Evolutionary conservation across 805 yeast species (phyloP).

Genomic region (Candida berthetii): DNA sequence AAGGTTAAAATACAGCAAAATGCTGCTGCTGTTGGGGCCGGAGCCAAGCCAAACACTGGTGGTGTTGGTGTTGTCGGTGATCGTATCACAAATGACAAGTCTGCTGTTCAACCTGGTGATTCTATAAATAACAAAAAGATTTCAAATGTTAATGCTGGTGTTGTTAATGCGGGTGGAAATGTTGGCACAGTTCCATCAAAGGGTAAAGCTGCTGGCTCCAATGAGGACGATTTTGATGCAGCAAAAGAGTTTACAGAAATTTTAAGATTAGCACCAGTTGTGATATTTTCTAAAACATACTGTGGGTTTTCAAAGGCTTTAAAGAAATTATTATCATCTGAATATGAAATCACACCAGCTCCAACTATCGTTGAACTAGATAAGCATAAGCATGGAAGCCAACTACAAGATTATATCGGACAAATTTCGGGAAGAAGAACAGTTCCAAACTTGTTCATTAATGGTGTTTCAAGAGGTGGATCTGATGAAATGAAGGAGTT

Average conservation of each 20-base stretch:
- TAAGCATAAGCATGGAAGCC: slow-evolving; percentile 67
- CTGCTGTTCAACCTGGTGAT: not conserved
- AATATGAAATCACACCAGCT: slow-evolving; percentile 66
- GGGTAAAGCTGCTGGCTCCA: slow-evolving; percentile 1
- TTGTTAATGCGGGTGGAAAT: not conserved
- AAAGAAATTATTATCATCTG: slow-evolving; percentile 56
- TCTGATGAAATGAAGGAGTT: slow-evolving; percentile 69
- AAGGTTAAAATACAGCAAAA: slow-evolving; percentile 3
- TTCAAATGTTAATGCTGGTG: not conserved
- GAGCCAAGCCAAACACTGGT: slow-evolving; percentile 11
- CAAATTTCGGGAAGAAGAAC: slow-evolving; percentile 71
- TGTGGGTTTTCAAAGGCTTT: slow-evolving; percentile 77
- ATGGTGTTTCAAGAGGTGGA: slow-evolving; percentile 79
- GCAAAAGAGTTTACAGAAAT: slow-evolving; percentile 51
- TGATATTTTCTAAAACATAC: slow-evolving; percentile 44
- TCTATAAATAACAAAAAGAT: not conserved
- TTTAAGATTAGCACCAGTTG: slow-evolving; percentile 56
- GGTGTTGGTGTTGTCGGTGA: not conserved
- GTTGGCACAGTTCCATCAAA: not conserved
- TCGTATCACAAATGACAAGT: not conserved
- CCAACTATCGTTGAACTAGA: slow-evolving; percentile 80
- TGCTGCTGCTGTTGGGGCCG: not conserved
- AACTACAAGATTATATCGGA: slow-evolving; percentile 67
- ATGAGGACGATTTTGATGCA: slow-evolving; percentile 35
- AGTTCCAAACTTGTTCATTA: slow-evolving; percentile 84